Percentiles rank a stretch among this genome's conserved stretches.
Conservation (phyloP, 1,284 basidiomycete species). For the Phylloboletellus chloephorus region DNA sequence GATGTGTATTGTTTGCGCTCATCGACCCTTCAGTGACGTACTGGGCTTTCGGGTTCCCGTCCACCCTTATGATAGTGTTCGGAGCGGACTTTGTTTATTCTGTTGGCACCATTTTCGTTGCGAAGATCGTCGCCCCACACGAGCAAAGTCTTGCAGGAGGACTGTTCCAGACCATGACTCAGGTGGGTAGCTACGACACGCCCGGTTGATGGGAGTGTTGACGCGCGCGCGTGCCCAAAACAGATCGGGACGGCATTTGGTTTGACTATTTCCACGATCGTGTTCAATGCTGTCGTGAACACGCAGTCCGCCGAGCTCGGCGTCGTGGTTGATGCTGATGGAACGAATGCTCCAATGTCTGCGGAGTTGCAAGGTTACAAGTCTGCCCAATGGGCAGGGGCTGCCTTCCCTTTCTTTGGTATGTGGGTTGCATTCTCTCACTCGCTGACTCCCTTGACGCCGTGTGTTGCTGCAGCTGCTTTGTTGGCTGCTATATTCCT, state of each 20-base stretch:
- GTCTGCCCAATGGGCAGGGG: constrained; percentile 59
- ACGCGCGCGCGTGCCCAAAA: not conserved
- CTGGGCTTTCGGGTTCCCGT: constrained; percentile 80
- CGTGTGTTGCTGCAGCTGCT: constrained; percentile 35
- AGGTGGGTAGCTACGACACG: constrained; percentile 35
- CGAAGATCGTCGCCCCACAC: constrained; percentile 62
- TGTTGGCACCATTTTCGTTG: constrained; percentile 70
- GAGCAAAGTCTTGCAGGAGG: constrained; percentile 80
- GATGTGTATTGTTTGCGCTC: constrained; percentile 69
- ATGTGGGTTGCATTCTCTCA: constrained; percentile 14
- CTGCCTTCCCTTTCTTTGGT: constrained; percentile 58
- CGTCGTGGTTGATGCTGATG: constrained; percentile 27
- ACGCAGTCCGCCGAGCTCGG: constrained; percentile 31
- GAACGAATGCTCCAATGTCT: constrained; percentile 33
- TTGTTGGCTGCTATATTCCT: constrained; percentile 49
- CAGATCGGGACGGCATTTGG: constrained; percentile 73
- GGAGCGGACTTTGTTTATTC: constrained; percentile 80
- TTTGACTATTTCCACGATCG: constrained; percentile 69
- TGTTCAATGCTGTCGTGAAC: constrained; percentile 52
- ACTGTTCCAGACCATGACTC: constrained; percentile 71
- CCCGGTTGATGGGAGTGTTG: not conserved
- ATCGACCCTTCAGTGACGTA: constrained; percentile 58
- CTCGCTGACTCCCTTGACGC: not conserved
- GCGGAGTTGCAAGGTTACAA: constrained; percentile 50
- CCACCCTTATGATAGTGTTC: constrained; percentile 64